Evolutionary conservation across 2,329 filamentous ascomycete genomes (phyloP).

Genomic region (Colletotrichum brevisporum): DNA sequence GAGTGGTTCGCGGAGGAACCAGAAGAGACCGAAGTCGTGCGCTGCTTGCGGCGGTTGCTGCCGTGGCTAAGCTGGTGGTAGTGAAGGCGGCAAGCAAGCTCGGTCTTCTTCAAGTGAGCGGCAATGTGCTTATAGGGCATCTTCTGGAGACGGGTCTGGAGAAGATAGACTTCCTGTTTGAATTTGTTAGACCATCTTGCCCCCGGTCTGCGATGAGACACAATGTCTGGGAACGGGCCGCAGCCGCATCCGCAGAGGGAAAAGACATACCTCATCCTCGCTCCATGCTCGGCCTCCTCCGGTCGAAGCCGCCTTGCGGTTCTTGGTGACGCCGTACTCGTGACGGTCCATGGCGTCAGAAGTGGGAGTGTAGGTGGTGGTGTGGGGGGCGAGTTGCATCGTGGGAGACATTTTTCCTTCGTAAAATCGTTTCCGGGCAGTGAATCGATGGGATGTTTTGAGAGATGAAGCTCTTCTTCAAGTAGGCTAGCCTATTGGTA

Average conservation of each 20-base stretch:
- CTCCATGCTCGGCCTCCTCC: conserved; percentile 87
- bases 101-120: conserved; percentile 87
- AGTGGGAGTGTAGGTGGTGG: conserved; percentile 63
- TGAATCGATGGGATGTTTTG: conserved; percentile 37
- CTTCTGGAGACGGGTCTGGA: conserved; percentile 87
- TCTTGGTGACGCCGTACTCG: conserved; percentile 74
- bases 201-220: not conserved
- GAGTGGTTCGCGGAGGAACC: conserved; percentile 71
- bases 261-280: conserved; percentile 79
- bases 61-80: conserved; percentile 89
- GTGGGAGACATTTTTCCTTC: conserved; percentile 64
- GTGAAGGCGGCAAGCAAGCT: conserved; percentile 88
- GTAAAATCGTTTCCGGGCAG: conserved; percentile 47
- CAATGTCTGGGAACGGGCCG: not conserved
- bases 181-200: conserved; percentile 13
- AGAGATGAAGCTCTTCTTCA: conserved; percentile 33
- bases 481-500: conserved; percentile 9
- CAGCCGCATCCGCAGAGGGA: not conserved
- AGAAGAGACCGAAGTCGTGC: conserved; percentile 78
- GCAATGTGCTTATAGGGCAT: conserved; percentile 95
- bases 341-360: conserved; percentile 70
- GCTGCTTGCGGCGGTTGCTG: conserved; percentile 80
- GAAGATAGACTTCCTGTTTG: conserved; percentile 81
- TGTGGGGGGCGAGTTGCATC: conserved; percentile 60
- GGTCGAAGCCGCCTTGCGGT: conserved; percentile 77